Conservation (phyloP, 2,329 filamentous ascomycete species). For the Stagonosporopsis rhizophila region DNA sequence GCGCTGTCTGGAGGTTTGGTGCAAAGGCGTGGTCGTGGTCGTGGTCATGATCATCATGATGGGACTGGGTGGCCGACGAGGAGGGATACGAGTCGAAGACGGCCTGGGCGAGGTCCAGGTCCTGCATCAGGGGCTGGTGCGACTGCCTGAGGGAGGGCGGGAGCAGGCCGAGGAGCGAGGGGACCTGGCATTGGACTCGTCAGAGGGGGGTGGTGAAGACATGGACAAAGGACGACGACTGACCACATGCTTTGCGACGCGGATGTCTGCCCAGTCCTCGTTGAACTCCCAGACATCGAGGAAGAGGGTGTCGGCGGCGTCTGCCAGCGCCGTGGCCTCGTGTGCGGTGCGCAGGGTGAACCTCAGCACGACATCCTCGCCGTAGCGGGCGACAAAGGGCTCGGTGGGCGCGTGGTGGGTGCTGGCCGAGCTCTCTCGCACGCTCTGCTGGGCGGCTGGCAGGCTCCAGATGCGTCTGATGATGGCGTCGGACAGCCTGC, state of each 20-base stretch:
- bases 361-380: constrained; percentile 83
- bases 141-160: constrained; percentile 75
- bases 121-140: constrained; percentile 78
- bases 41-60: too few species aligned
- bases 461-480: constrained; percentile 43
- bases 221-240: constrained; percentile 38
- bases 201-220: too few species aligned
- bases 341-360: constrained; percentile 77
- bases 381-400: constrained; percentile 63
- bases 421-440: background rate
- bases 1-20: too few species aligned
- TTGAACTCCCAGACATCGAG: constrained; percentile 92
- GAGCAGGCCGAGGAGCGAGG: constrained; percentile 79
- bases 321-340: constrained; percentile 74
- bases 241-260: constrained; percentile 77
- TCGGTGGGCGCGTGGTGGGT: constrained; percentile 18
- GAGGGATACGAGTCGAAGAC: constrained; percentile 78
- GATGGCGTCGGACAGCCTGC: constrained; percentile 47
- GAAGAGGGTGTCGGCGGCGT: constrained; percentile 76
- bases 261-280: constrained; percentile 82
- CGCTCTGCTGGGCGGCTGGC: constrained; percentile 27
- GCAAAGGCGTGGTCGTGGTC: too few species aligned
- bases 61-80: constrained; percentile 38
- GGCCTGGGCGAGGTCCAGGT: constrained; percentile 71
- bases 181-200: too few species aligned